Percentiles rank a stretch among this genome's conserved stretches.
Evolutionary conservation across 2,329 filamentous ascomycete genomes (phyloP).

Genomic region (Orbilia quercus): DNA sequence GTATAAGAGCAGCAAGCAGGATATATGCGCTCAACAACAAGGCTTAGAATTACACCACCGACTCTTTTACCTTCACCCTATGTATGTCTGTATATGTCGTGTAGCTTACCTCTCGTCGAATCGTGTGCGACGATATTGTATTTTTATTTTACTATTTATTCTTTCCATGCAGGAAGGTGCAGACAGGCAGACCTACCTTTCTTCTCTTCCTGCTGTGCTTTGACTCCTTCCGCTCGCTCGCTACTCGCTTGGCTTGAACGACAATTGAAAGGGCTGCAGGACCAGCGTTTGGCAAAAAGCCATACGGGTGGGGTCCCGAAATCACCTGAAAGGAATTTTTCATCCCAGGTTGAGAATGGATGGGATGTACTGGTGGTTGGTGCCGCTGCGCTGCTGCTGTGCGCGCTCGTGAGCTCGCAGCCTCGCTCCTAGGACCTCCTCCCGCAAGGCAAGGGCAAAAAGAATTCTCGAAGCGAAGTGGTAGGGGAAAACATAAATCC

Average conservation of each 20-base stretch:
- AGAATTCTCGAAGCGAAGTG: neutral
- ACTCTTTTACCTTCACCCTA: neutral
- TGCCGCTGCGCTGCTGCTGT: constrained; percentile 8
- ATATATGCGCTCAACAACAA: neutral
- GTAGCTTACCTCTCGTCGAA: neutral
- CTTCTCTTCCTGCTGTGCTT: constrained; percentile 40
- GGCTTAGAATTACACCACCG: neutral
- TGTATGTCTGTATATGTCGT: too few relatives aligned
- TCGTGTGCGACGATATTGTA: constrained; percentile 17
- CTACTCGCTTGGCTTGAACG: constrained; percentile 53
- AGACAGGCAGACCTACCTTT: constrained; percentile 9
- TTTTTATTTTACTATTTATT: constrained; percentile 18
- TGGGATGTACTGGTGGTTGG: constrained; percentile 24
- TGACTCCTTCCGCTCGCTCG: constrained; percentile 45
- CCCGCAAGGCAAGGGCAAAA: constrained; percentile 32
- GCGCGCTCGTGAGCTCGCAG: constrained; percentile 54
- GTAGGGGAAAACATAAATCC: constrained; percentile 20
- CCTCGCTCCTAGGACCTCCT: constrained; percentile 39
- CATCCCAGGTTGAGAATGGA: constrained; percentile 12
- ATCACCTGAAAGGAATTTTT: constrained; percentile 26
- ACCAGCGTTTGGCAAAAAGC: constrained; percentile 22
- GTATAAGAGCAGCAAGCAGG: neutral
- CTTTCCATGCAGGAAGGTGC: constrained; percentile 8
- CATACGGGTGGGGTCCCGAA: constrained; percentile 55
- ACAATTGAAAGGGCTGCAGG: constrained; percentile 40